phyloP scores from a whole-genome alignment of 2,329 filamentous ascomycete genomes.

The Bimuria novae-zelandiae region DNA sequence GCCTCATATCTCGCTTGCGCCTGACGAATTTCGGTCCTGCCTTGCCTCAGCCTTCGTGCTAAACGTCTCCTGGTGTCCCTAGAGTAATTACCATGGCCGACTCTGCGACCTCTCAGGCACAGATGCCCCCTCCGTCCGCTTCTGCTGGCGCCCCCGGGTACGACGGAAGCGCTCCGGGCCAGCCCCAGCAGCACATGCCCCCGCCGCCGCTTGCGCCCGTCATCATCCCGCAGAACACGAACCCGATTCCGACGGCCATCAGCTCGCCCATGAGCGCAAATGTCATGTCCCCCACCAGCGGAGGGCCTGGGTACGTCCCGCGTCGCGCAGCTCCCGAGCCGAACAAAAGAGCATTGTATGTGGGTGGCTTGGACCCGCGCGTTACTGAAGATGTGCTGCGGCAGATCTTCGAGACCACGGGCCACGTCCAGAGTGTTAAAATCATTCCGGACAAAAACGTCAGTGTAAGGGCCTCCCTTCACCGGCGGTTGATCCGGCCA shows the following conservation, averaged over 20 bases:
- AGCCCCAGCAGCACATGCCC: slow-evolving; percentile 80
- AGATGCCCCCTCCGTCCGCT: slow-evolving; percentile 73
- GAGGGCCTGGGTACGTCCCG: slow-evolving; percentile 69
- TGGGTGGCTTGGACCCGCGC: slow-evolving; percentile 90
- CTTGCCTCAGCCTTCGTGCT: slow-evolving; percentile 16
- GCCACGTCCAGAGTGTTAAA: slow-evolving; percentile 98
- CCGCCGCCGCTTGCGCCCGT: slow-evolving; percentile 83
- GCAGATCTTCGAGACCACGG: slow-evolving; percentile 98
- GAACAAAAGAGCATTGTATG: slow-evolving; percentile 96
- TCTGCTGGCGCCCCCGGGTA: slow-evolving; percentile 75
- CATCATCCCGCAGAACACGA: slow-evolving; percentile 93
- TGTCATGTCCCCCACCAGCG: slow-evolving; percentile 84
- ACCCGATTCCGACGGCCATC: slow-evolving; percentile 90
- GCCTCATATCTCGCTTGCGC: slow-evolving; percentile 9
- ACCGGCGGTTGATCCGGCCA: slow-evolving; percentile 8
- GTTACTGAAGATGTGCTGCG: slow-evolving; percentile 95
- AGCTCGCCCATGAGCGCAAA: slow-evolving; percentile 80
- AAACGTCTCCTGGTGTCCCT: slow-evolving; percentile 14
- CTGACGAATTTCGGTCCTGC: neutral
- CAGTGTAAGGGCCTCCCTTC: slow-evolving; percentile 53
- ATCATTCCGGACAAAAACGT: slow-evolving; percentile 99
- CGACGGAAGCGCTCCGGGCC: slow-evolving; percentile 73
- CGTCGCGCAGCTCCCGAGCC: slow-evolving; percentile 94
- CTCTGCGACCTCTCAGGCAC: slow-evolving; percentile 63
- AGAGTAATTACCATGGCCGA: slow-evolving; percentile 71